Percentiles rank a stretch among this genome's conserved stretches.
phyloP scores from a whole-genome alignment of 192 early-diverging fungal genomes.

The Dissophora globulifera region DNA sequence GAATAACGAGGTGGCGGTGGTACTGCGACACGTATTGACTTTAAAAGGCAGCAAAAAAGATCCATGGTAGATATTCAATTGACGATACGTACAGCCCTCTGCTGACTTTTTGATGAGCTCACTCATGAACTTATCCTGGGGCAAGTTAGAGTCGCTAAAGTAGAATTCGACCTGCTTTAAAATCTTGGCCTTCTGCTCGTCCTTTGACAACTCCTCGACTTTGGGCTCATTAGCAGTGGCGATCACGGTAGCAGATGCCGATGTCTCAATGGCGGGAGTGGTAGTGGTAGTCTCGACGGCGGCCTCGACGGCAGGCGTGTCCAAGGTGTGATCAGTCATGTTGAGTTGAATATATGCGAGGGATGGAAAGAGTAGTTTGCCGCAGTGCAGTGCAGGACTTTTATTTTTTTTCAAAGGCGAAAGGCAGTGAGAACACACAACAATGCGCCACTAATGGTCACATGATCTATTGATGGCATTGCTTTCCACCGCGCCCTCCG shows the following conservation, averaged over 20 bases:
- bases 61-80: too few species aligned
- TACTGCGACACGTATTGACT: too few species aligned
- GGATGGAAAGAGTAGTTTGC: background rate
- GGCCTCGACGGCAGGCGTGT: constrained; percentile 11
- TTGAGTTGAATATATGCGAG: background rate
- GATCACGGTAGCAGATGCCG: background rate
- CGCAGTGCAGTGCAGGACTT: too few species aligned
- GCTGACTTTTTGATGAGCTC: constrained; percentile 49
- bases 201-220: constrained; percentile 3
- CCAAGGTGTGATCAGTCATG: constrained; percentile 24
- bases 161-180: constrained; percentile 74
- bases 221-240: background rate
- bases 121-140: constrained; percentile 64
- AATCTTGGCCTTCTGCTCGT: constrained; percentile 57
- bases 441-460: constrained; percentile 11
- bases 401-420: constrained; percentile 19
- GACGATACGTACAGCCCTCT: constrained; percentile 61
- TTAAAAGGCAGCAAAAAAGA: too few species aligned
- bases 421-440: constrained; percentile 2
- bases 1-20: too few species aligned
- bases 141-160: constrained; percentile 69
- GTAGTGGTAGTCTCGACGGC: constrained; percentile 1
- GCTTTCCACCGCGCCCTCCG: too few species aligned
- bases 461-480: too few species aligned
- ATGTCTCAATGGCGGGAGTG: background rate